Evolutionary conservation across 495 filamentous ascomycete genomes (phyloP).

Genomic region (Bathelium albidoporum): DNA sequence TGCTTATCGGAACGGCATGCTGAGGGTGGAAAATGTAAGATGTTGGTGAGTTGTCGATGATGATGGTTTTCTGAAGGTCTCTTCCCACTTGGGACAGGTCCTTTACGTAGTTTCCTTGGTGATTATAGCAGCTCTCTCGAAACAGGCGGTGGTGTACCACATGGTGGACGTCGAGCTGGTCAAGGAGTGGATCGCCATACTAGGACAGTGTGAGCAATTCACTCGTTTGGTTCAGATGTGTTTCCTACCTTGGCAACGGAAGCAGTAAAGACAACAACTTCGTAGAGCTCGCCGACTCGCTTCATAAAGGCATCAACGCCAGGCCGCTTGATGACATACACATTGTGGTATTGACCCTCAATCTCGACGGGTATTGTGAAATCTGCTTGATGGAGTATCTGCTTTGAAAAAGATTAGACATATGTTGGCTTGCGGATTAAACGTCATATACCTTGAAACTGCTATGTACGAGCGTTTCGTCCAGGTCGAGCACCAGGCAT

Average conservation of each 20-base stretch:
- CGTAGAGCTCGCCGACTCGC: slow-evolving; percentile 91
- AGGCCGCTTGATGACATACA: slow-evolving; percentile 97
- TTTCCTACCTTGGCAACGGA: slow-evolving; percentile 87
- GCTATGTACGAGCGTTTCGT: slow-evolving; percentile 98
- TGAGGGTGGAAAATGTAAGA: slow-evolving; percentile 99
- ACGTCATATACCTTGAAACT: slow-evolving; percentile 76
- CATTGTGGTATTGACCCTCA: slow-evolving; percentile 97
- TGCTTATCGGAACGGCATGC: slow-evolving; percentile 98
- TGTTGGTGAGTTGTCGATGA: slow-evolving; percentile 98
- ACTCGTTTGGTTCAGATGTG: neutral
- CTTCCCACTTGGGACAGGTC: slow-evolving; percentile 95
- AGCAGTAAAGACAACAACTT: slow-evolving; percentile 97
- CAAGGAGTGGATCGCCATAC: slow-evolving; percentile 94
- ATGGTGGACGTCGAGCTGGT: slow-evolving; percentile 94
- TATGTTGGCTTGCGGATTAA: neutral
- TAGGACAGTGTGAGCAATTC: slow-evolving; percentile 27
- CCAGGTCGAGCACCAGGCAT: slow-evolving; percentile 89
- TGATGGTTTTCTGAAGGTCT: slow-evolving; percentile 94
- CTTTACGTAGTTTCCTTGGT: slow-evolving; percentile 99
- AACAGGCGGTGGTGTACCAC: slow-evolving; percentile 95
- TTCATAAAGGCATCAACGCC: slow-evolving; percentile 99
- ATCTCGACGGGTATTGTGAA: slow-evolving; percentile 99
- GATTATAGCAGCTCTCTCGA: slow-evolving; percentile 97
- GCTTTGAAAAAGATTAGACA: slow-evolving; percentile 9
- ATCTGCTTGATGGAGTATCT: slow-evolving; percentile 97